Base-by-base conservation (phyloP, 805 yeast species). In the Debaryomyces maramus region DNA sequence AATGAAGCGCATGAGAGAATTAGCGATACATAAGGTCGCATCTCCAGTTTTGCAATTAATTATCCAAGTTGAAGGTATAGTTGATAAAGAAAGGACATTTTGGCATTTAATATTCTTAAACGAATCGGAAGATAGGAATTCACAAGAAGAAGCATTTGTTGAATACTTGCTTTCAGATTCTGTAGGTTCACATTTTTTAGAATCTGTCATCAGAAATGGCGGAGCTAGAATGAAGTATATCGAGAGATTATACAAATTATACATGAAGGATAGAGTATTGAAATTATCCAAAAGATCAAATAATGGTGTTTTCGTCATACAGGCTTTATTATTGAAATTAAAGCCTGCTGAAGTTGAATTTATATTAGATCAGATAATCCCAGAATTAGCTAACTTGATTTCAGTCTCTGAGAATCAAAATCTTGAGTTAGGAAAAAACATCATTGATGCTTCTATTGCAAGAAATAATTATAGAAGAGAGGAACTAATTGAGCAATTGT, bases 181-280 rank as follows among this genome's bases (percentile, higher is more conserved):
- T 1, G 88, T 90, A n/a, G 99, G 98, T 0, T 85, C 95, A 1
- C 97, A 89, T 63, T 91, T 93, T 67, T 70, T 91, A 19, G 88
- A 93, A 60, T 75, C 82, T 14, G 75, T 81, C 8, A 70, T 90
- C 37, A 78, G 75, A 34, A 77, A 75, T 43, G 81, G 83, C 45
- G 75, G 74, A 9, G 74, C 63, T 7, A 80, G 93, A 48, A 64
- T 77, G 46, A 83, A 80, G 47, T 81, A 79, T 55, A 77, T 85
- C 15, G 85, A 83, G 51, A 75, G 96, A 51, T 61, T 91, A 34
- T 88, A 80, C 66, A 65, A 64, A 29, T 59, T 77, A 5, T 87
- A 89, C 65, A 86, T 90, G 82, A 75, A 75, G 44, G 85, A 83
- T 21, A 73, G 96, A 45, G 66, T 90, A 5, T 67, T 77, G 40